Conservation (phyloP, 805 yeast genomes). For the Ogataea pignaliae region DNA sequence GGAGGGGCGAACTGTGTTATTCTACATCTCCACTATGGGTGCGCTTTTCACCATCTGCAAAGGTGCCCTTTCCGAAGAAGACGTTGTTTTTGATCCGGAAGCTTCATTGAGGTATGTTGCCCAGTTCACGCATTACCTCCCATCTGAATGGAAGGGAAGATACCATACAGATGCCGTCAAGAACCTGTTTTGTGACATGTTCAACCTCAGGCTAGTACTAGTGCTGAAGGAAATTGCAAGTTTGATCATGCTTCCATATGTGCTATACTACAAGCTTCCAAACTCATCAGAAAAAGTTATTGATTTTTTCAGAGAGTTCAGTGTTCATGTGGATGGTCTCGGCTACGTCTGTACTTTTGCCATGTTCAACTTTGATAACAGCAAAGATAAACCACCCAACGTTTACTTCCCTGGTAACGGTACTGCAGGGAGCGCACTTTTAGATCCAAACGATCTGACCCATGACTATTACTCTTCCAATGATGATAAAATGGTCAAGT, state of each 20-base stretch:
- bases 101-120: constrained; percentile 75
- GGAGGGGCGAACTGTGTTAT: constrained; percentile 72
- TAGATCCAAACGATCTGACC: constrained; percentile 28
- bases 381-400: constrained; percentile 30
- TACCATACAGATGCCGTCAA: constrained; percentile 84
- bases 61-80: constrained; percentile 58
- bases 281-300: constrained; percentile 67
- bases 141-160: constrained; percentile 79
- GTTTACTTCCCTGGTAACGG: constrained; percentile 16
- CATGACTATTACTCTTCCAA: constrained; percentile 44
- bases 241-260: constrained; percentile 78
- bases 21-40: constrained; percentile 86
- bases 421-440: constrained; percentile 9
- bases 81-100: constrained; percentile 86
- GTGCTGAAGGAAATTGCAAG: constrained; percentile 77
- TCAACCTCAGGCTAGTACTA: constrained; percentile 66
- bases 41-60: constrained; percentile 82
- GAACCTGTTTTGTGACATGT: constrained; percentile 73
- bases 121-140: constrained; percentile 86
- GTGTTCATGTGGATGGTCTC: constrained; percentile 88
- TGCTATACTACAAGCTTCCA: constrained; percentile 83
- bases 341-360: constrained; percentile 96
- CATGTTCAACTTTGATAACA: constrained; percentile 76
- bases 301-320: constrained; percentile 86
- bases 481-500: constrained; percentile 88